Evolutionary conservation across 441 rosid species (phyloP).

Genomic region (Syzygium syzygioides): DNA sequence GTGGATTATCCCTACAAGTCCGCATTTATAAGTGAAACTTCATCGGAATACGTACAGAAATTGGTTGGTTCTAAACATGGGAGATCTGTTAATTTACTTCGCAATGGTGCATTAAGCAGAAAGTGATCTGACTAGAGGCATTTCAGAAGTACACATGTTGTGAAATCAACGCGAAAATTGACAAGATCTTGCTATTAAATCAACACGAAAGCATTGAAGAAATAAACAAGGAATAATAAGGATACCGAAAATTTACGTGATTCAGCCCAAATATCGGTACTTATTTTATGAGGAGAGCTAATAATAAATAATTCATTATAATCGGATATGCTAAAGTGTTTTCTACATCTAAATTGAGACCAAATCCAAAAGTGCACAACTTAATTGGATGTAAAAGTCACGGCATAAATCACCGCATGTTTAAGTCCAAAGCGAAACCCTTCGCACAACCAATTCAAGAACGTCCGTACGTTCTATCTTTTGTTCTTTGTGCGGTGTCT

Average conservation of each 20-base stretch:
- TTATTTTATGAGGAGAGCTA: accelerated
- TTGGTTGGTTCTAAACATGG: too few relatives aligned
- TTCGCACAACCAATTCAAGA: not conserved
- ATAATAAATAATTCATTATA: too few relatives aligned
- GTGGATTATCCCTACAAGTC: too few relatives aligned
- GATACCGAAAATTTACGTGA: not conserved
- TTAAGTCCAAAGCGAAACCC: not conserved
- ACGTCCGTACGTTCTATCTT: too few relatives aligned
- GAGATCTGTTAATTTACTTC: too few relatives aligned
- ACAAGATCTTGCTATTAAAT: too few relatives aligned
- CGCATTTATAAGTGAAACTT: too few relatives aligned
- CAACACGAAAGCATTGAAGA: not conserved
- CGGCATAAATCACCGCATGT: accelerated
- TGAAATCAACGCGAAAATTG: too few relatives aligned
- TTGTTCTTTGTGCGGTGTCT: not conserved
- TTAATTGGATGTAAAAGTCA: not conserved
- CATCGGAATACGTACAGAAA: too few relatives aligned
- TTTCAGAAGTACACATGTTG: not conserved
- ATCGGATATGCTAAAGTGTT: not conserved
- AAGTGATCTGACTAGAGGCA: too few relatives aligned
- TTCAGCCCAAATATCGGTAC: accelerated
- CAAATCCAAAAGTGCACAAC: not conserved
- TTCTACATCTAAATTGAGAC: too few relatives aligned
- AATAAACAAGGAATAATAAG: not conserved
- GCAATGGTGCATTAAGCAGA: too few relatives aligned